Percentiles rank a stretch among this genome's conserved stretches.
These are phyloP conservation scores for Pseudogymnoascus sp. DNA, from an alignment of 2,329 filamentous ascomycete genomes.

Conservation along the genomic window DNA sequence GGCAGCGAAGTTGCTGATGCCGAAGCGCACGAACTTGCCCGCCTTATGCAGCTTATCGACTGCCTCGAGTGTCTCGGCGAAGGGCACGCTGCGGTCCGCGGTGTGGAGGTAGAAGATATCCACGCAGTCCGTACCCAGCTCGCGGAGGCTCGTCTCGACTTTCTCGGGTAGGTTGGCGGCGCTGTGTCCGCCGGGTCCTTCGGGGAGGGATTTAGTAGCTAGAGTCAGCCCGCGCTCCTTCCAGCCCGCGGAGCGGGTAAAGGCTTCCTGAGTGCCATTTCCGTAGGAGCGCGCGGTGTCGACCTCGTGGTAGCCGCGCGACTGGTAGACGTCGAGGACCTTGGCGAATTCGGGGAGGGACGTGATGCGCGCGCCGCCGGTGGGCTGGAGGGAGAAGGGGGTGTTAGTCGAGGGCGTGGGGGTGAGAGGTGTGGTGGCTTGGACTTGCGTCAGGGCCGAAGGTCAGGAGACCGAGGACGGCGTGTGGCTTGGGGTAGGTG, in stretches of 20 bases:
- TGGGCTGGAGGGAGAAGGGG: slow-evolving; percentile 13
- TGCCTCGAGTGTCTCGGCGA: slow-evolving; percentile 69
- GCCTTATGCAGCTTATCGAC: slow-evolving; percentile 72
- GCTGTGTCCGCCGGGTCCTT: slow-evolving; percentile 49
- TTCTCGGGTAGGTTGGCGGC: slow-evolving; percentile 55
- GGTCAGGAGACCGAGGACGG: slow-evolving; percentile 83
- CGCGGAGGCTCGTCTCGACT: slow-evolving; percentile 59
- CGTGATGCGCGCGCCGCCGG: slow-evolving; percentile 63
- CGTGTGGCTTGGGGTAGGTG: slow-evolving; percentile 44
- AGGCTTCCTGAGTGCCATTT: slow-evolving; percentile 66
- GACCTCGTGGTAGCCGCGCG: slow-evolving; percentile 73
- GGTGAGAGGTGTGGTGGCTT: slow-evolving; percentile 13
- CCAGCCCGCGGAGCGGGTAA: slow-evolving; percentile 67
- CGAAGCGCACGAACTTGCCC: slow-evolving; percentile 75
- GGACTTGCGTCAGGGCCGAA: slow-evolving; percentile 56
- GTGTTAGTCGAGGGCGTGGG: background rate
- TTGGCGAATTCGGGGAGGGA: slow-evolving; percentile 57
- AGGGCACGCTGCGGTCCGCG: slow-evolving; percentile 59
- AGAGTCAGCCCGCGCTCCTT: slow-evolving; percentile 68
- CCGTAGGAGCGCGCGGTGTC: slow-evolving; percentile 76
- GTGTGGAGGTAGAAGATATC: slow-evolving; percentile 77
- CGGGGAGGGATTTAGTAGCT: slow-evolving; percentile 73
- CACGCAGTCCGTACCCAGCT: slow-evolving; percentile 63
- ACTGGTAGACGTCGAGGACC: slow-evolving; percentile 66
- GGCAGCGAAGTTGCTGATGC: slow-evolving; percentile 76